Evolutionary conservation across 1,284 basidiomycete genomes (phyloP).

Genomic region (Trametes sp.): DNA sequence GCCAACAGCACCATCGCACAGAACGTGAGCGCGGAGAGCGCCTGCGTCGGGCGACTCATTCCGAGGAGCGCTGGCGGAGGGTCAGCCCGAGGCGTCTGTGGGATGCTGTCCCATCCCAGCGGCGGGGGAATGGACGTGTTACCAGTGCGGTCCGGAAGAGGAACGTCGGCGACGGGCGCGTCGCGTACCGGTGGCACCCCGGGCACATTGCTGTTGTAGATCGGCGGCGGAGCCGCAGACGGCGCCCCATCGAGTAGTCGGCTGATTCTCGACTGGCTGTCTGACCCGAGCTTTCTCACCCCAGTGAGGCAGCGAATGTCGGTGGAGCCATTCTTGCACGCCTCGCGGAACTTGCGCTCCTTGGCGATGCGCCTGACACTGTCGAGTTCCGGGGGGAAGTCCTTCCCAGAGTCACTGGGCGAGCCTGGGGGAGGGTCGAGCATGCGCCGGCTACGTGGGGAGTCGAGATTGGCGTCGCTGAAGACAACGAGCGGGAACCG

Average conservation of each 20-base stretch:
- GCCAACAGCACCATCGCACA: constrained; percentile 29
- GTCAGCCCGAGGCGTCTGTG: constrained; percentile 7
- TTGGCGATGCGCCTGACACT: constrained; percentile 52
- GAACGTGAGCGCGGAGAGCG: constrained; percentile 30
- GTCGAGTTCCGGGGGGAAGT: constrained; percentile 53
- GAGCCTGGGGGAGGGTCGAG: constrained; percentile 49
- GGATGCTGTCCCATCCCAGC: constrained; percentile 13
- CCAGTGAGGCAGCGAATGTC: constrained; percentile 70
- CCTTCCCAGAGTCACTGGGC: constrained; percentile 32
- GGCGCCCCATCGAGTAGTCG: constrained; percentile 47
- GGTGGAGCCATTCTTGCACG: constrained; percentile 47
- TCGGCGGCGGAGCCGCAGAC: constrained; percentile 31
- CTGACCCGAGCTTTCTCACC: constrained; percentile 56
- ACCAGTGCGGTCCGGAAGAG: constrained; percentile 4
- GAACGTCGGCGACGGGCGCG: neutral
- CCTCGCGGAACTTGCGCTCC: constrained; percentile 40
- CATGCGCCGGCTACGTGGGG: constrained; percentile 32
- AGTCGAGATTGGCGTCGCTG: constrained; percentile 50
- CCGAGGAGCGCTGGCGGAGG: constrained; percentile 11
- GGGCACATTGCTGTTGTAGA: constrained; percentile 22
- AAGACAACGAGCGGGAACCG: constrained; percentile 81
- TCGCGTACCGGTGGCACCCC: constrained; percentile 5
- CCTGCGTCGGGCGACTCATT: constrained; percentile 26
- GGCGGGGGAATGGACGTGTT: constrained; percentile 17
- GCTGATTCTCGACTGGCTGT: constrained; percentile 42